These are phyloP conservation scores for Zea mays DNA, from an alignment of 176 grass and related monocot species.

Conservation along the genomic window DNA sequence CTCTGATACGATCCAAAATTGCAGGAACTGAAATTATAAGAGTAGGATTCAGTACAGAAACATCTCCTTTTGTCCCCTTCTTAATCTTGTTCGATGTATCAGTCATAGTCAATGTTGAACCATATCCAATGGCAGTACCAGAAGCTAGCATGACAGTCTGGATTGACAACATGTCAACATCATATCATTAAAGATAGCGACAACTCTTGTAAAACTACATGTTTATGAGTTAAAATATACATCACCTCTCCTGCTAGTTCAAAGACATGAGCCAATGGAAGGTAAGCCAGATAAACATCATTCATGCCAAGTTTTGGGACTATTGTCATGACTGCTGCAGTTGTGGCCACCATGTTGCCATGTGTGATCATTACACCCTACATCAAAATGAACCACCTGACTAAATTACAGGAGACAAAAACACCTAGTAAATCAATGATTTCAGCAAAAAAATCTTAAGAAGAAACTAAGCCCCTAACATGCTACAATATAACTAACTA, in stretches of 20 bases:
- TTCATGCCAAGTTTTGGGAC: constrained; percentile 60
- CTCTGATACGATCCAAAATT: too few relatives aligned
- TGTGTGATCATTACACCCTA: constrained; percentile 97
- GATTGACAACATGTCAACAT: too few relatives aligned
- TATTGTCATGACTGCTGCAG: constrained; percentile 73
- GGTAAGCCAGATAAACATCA: constrained; percentile 76
- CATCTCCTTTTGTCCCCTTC: too few relatives aligned
- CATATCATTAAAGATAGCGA: too few relatives aligned
- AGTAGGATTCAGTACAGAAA: too few relatives aligned
- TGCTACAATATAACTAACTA: background rate
- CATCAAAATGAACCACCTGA: constrained; percentile 22
- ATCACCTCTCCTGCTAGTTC: constrained; percentile 77
- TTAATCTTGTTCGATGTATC: too few relatives aligned
- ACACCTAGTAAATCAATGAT: background rate
- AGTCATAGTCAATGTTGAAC: too few relatives aligned
- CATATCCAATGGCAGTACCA: too few relatives aligned
- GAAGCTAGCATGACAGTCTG: too few relatives aligned
- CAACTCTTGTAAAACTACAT: background rate
- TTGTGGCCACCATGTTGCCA: constrained; percentile 75
- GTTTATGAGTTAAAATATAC: constrained; percentile 5
- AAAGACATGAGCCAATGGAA: constrained; percentile 92
- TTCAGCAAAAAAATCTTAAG: background rate
- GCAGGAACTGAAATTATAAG: too few relatives aligned
- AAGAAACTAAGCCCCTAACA: constrained; percentile 2
- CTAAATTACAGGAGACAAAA: constrained; percentile 11